Conservation (phyloP, 352 stramenopile species). For the Phytophthora meadii region DNA sequence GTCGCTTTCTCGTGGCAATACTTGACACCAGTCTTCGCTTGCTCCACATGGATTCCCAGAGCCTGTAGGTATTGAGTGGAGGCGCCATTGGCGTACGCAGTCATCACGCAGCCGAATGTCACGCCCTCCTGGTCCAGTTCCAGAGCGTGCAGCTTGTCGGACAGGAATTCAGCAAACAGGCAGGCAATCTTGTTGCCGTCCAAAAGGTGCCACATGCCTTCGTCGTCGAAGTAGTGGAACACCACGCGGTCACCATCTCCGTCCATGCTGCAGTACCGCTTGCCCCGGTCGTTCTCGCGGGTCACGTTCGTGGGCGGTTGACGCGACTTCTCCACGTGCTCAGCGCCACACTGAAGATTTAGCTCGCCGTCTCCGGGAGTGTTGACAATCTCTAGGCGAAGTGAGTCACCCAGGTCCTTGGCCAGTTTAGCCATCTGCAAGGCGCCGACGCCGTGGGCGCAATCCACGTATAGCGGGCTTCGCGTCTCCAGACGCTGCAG, state of each 20-base stretch:
- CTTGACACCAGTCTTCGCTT: conserved; percentile 99
- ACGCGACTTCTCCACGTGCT: conserved; percentile 97
- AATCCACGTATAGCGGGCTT: conserved; percentile 91
- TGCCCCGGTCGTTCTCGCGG: conserved; percentile 69
- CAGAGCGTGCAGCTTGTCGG: conserved; percentile 87
- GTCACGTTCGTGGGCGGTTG: conserved; percentile 75
- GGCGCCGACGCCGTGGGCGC: conserved; percentile 93
- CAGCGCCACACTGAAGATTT: conserved; percentile 97
- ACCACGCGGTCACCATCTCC: conserved; percentile 98
- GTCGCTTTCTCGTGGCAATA: conserved; percentile 96
- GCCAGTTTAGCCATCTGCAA: conserved; percentile 76
- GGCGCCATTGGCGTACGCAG: conserved; percentile 99
- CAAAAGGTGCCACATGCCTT: conserved; percentile 86
- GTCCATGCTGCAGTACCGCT: conserved; percentile 95
- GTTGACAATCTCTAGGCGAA: conserved; percentile 87
- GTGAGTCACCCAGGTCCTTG: conserved; percentile 81
- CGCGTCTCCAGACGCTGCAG: conserved; percentile 77
- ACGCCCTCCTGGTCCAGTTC: conserved; percentile 79
- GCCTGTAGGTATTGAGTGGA: conserved; percentile 91
- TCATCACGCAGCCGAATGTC: conserved; percentile 97
- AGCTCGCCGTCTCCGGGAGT: conserved; percentile 88
- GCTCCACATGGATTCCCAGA: conserved; percentile 72
- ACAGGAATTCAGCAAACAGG: conserved; percentile 95
- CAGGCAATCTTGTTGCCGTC: conserved; percentile 99
- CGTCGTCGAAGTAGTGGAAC: conserved; percentile 94